Percentiles rank a stretch among this genome's conserved stretches.
These are phyloP conservation scores for Yamadazyma sp. DNA, from an alignment of 805 yeast genomes.

Conservation along the genomic window DNA sequence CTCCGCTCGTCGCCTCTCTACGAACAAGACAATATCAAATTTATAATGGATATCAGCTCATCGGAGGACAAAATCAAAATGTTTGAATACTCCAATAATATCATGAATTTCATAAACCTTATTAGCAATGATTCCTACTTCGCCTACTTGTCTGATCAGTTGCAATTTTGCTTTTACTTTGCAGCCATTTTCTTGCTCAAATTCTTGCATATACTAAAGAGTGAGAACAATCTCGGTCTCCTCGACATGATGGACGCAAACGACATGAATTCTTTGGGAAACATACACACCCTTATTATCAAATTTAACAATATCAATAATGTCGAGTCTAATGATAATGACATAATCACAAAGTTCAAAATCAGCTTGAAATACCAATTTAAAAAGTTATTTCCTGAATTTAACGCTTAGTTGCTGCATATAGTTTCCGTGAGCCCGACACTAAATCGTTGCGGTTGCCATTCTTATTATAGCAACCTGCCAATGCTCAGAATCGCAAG, in stretches of 20 bases:
- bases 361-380: constrained; percentile 20
- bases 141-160: constrained; percentile 69
- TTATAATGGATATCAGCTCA: constrained; percentile 25
- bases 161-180: constrained; percentile 53
- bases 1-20: constrained; percentile 11
- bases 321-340: constrained; percentile 25
- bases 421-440: no score
- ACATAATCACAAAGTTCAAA: constrained; percentile 32
- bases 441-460: no score
- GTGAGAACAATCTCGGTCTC: constrained; percentile 7
- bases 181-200: constrained; percentile 39
- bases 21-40: constrained; percentile 22
- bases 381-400: constrained; percentile 12
- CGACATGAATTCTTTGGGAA: constrained; percentile 12
- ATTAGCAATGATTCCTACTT: constrained; percentile 56
- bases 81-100: constrained; percentile 41
- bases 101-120: constrained; percentile 40
- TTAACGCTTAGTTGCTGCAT: constrained; percentile 2
- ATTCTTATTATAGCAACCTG: no score
- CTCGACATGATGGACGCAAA: constrained; percentile 10
- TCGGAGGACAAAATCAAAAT: constrained; percentile 32
- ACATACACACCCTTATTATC: constrained; percentile 23
- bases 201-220: constrained; percentile 16
- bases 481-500: constrained; percentile 3
- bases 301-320: constrained; percentile 32